Conservation (phyloP, 2,329 filamentous ascomycete genomes). For the Lomentospora prolificans region DNA sequence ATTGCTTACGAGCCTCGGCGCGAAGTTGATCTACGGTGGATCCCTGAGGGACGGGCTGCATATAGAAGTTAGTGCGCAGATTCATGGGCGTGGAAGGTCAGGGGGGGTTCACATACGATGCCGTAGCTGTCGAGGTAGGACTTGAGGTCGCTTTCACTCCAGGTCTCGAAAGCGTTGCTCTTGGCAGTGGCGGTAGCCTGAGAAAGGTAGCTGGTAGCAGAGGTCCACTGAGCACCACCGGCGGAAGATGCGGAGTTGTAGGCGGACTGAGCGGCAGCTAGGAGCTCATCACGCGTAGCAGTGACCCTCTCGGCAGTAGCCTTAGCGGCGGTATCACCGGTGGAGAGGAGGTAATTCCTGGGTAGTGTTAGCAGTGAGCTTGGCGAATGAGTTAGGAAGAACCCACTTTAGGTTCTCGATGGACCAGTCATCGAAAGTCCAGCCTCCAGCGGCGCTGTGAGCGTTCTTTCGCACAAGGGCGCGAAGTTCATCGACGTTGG, state of each 20-base stretch:
- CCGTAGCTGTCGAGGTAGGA: constrained; percentile 72
- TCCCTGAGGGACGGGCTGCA: constrained; percentile 48
- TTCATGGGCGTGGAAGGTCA: constrained; percentile 13
- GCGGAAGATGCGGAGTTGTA: constrained; percentile 50
- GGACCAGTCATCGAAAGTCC: constrained; percentile 69
- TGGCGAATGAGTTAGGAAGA: too few relatives aligned
- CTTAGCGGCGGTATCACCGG: constrained; percentile 45
- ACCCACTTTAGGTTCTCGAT: constrained; percentile 47
- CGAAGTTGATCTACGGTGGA: constrained; percentile 59
- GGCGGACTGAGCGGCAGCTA: constrained; percentile 52
- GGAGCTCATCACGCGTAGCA: constrained; percentile 62
- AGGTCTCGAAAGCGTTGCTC: constrained; percentile 58
- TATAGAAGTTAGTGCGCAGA: constrained; percentile 12
- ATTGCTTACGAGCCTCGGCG: constrained; percentile 61
- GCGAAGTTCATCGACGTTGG: constrained; percentile 63
- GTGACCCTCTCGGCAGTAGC: constrained; percentile 52
- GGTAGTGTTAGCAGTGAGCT: not conserved
- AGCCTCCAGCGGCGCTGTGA: constrained; percentile 59
- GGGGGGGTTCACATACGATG: constrained; percentile 33
- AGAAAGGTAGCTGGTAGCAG: constrained; percentile 61
- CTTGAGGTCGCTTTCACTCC: constrained; percentile 67
- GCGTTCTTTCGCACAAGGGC: constrained; percentile 64
- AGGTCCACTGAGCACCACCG: constrained; percentile 50
- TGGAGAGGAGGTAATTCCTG: constrained; percentile 43
- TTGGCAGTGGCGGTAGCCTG: constrained; percentile 57